phyloP scores from a whole-genome alignment of 192 early-diverging fungal genomes.

The Podochytrium sp. region DNA sequence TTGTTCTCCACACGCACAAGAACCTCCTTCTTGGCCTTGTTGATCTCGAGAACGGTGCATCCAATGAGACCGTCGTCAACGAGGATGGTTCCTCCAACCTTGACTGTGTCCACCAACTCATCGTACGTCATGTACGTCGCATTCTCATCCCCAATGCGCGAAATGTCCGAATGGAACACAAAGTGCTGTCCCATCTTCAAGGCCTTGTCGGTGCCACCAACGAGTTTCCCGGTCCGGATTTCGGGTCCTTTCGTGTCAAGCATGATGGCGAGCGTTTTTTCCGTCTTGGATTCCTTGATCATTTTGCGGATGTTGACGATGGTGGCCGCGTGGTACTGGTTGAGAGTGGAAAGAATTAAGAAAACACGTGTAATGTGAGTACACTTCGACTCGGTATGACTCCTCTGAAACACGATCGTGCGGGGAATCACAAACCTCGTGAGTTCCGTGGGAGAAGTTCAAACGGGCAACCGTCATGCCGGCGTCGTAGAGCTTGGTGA shows the following conservation, averaged over 20 bases:
- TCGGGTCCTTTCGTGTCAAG: constrained; percentile 63
- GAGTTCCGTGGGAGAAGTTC: constrained; percentile 61
- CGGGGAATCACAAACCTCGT: constrained; percentile 40
- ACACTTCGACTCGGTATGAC: too few species aligned
- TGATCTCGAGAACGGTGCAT: constrained; percentile 41
- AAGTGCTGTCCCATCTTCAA: constrained; percentile 45
- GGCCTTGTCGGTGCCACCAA: constrained; percentile 43
- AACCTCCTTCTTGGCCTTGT: constrained; percentile 38
- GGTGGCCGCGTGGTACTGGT: constrained; percentile 53
- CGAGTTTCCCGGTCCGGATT: constrained; percentile 59
- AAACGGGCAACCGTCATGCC: constrained; percentile 60
- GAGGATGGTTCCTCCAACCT: constrained; percentile 50
- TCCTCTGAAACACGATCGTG: not conserved
- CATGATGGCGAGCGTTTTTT: constrained; percentile 48
- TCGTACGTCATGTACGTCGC: constrained; percentile 55
- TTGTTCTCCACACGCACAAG: constrained; percentile 67
- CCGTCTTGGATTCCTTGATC: constrained; percentile 34
- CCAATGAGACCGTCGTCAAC: constrained; percentile 60
- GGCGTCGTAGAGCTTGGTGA: constrained; percentile 52
- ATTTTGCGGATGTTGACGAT: constrained; percentile 46
- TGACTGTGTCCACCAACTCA: constrained; percentile 42
- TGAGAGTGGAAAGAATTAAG: not conserved
- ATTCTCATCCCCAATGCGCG: constrained; percentile 51
- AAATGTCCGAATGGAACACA: constrained; percentile 57
- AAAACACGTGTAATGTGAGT: too few species aligned